Conservation (phyloP, 768 basidiomycete genomes). For the Tricholoma saponaceum region DNA sequence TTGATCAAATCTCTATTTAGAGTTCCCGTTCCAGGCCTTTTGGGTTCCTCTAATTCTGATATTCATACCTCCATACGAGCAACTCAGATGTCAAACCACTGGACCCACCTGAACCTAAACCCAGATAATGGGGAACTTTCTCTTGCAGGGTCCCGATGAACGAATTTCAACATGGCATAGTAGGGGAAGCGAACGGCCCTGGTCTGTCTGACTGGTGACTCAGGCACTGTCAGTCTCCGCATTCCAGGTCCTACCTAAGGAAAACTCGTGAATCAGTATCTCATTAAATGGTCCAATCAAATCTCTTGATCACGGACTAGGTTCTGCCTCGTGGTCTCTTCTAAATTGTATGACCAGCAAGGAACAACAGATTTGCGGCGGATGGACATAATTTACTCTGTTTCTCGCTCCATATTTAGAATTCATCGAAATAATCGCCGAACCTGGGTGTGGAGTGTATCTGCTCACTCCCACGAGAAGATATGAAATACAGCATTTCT, state of each 20-base stretch:
- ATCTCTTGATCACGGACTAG: not conserved
- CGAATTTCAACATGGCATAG: not conserved
- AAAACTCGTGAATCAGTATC: not conserved
- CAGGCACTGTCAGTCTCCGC: not conserved
- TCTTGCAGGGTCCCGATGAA: not conserved
- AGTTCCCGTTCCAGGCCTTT: not conserved
- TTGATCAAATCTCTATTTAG: not conserved
- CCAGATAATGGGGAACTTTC: not conserved
- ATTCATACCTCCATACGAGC: not conserved
- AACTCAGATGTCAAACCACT: not conserved
- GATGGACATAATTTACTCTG: not conserved
- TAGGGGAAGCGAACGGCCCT: not conserved
- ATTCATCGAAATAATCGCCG: not conserved
- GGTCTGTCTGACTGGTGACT: not conserved
- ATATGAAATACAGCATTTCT: not conserved
- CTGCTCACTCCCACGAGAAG: not conserved
- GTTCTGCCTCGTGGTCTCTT: constrained; percentile 1
- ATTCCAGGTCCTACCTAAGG: not conserved
- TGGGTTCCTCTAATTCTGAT: not conserved
- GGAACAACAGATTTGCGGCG: not conserved
- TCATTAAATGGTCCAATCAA: too few species aligned
- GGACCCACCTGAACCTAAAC: not conserved
- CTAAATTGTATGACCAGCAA: not conserved
- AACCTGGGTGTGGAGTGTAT: not conserved
- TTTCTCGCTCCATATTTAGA: not conserved